These are phyloP conservation scores for Phanerochaete carnosa DNA, from an alignment of 768 basidiomycete species.

Conservation along the genomic window DNA sequence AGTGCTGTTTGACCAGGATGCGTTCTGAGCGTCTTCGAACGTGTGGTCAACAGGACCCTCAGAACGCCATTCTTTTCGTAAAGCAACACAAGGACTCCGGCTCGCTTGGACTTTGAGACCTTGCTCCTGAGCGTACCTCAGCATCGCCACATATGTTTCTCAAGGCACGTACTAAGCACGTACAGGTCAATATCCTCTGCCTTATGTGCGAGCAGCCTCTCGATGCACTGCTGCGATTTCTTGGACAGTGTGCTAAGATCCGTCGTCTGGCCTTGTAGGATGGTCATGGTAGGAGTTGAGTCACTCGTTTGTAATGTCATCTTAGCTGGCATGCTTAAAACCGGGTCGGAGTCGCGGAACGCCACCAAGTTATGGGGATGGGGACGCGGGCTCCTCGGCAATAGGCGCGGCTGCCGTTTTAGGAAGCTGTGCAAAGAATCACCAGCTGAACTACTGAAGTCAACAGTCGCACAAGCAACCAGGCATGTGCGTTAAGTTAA, in stretches of 20 bases:
- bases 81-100: conserved; percentile 76
- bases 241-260: conserved; percentile 14
- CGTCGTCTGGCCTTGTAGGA: neutral
- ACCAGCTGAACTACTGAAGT: neutral
- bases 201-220: conserved; percentile 34
- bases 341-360: neutral
- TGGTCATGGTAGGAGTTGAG: conserved; percentile 1
- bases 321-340: neutral
- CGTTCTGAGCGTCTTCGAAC: conserved; percentile 69
- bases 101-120: conserved; percentile 45
- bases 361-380: conserved; percentile 1
- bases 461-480: too few species aligned
- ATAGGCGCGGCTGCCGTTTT: neutral
- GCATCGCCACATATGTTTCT: conserved; percentile 15
- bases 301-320: neutral
- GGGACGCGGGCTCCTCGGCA: neutral
- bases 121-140: conserved; percentile 24
- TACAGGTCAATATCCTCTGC: conserved; percentile 48
- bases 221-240: conserved; percentile 29
- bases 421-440: neutral
- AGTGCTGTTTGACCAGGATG: conserved; percentile 83
- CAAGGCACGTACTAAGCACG: conserved; percentile 28
- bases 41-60: conserved; percentile 80
- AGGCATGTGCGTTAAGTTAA: too few species aligned
- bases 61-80: conserved; percentile 68